Conservation (phyloP, 768 basidiomycete genomes). For the Russula emetica region DNA sequence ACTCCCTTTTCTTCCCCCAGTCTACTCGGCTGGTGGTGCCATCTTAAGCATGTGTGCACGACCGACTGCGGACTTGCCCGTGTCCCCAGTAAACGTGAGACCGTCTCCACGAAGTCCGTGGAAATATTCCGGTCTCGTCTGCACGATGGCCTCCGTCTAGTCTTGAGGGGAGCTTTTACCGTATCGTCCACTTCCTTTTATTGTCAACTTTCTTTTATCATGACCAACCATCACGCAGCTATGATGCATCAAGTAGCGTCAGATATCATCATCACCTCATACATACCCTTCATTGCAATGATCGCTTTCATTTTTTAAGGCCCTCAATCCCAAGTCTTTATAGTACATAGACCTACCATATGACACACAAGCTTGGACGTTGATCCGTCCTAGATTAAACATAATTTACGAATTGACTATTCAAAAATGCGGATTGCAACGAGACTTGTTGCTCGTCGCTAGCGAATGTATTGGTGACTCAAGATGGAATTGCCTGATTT, state of each 20-base stretch:
- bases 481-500: slow-evolving; percentile 7
- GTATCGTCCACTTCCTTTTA: not conserved
- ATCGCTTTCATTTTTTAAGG: not conserved
- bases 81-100: not conserved
- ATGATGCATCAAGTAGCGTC: not conserved
- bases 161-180: not conserved
- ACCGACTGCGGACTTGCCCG: not conserved
- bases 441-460: no score
- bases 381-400: slow-evolving; percentile 1
- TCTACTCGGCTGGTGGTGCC: not conserved
- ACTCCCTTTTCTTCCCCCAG: not conserved
- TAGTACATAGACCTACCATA: slow-evolving; percentile 1
- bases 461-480: no score
- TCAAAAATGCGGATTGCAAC: not conserved
- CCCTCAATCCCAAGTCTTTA: not conserved
- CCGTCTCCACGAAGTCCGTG: not conserved
- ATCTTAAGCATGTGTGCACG: no score
- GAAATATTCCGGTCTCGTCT: not conserved
- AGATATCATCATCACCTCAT: not conserved
- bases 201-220: not conserved
- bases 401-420: not conserved
- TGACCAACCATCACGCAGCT: not conserved
- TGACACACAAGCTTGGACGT: not conserved
- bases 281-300: slow-evolving; percentile 1
- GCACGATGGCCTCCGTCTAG: not conserved